Conservation (phyloP, 1,284 basidiomycete species). For the Malassezia slooffiae region DNA sequence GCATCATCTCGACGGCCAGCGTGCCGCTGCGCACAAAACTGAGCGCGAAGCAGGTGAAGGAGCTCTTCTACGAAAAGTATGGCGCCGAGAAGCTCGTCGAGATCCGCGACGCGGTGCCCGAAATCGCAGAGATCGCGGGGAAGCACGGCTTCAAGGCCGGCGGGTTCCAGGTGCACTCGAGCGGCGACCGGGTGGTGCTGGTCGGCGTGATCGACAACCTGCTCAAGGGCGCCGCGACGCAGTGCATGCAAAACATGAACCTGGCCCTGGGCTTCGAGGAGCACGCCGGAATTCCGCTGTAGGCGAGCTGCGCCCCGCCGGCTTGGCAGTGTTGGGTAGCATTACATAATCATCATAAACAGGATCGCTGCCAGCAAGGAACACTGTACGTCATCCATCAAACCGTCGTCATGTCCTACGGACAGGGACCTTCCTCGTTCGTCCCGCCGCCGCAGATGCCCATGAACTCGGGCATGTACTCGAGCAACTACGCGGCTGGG, state of each 20-base stretch:
- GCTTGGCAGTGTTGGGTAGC: background rate
- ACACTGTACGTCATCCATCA: background rate
- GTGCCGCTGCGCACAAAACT: conserved; percentile 61
- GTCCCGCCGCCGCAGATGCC: conserved; percentile 13
- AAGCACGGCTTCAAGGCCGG: conserved; percentile 83
- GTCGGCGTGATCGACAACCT: conserved; percentile 72
- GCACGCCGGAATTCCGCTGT: conserved; percentile 61
- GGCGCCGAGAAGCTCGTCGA: conserved; percentile 60
- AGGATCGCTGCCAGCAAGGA: background rate
- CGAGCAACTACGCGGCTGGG: conserved; percentile 11
- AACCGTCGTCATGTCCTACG: conserved; percentile 11
- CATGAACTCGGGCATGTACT: background rate
- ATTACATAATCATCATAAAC: background rate
- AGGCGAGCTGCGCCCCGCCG: no score
- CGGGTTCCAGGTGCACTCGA: conserved; percentile 83
- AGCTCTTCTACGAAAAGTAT: conserved; percentile 71
- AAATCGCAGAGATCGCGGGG: conserved; percentile 63
- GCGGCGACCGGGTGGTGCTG: conserved; percentile 76
- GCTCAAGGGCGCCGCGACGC: conserved; percentile 92
- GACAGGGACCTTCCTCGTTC: conserved; percentile 7
- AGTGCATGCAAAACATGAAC: conserved; percentile 92
- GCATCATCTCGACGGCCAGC: conserved; percentile 76
- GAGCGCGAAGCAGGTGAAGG: conserved; percentile 62
- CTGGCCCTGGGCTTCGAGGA: conserved; percentile 86
- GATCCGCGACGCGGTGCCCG: conserved; percentile 62